phyloP scores from a whole-genome alignment of 1,284 basidiomycete genomes.

The Malassezia psittaci region DNA sequence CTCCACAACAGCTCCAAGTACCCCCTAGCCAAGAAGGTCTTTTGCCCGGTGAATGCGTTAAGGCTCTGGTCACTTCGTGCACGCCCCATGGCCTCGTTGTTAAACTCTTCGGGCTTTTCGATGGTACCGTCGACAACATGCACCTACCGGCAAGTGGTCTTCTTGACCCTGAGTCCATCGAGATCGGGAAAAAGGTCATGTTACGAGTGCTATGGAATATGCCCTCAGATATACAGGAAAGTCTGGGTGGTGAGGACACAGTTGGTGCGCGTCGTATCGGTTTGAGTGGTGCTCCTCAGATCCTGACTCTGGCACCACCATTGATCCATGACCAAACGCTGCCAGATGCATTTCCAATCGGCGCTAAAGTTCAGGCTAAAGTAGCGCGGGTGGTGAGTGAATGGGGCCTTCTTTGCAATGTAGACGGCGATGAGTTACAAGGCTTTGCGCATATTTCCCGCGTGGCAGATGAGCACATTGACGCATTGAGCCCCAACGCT shows the following conservation, averaged over 20 bases:
- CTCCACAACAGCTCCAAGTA: slow-evolving; percentile 21
- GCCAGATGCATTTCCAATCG: slow-evolving; percentile 34
- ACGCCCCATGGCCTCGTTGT: slow-evolving; percentile 71
- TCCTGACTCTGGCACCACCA: slow-evolving; percentile 27
- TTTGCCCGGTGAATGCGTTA: slow-evolving; percentile 76
- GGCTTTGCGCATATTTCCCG: slow-evolving; percentile 63
- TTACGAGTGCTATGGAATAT: slow-evolving; percentile 68
- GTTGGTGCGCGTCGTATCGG: slow-evolving; percentile 37
- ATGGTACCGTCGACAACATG: slow-evolving; percentile 75
- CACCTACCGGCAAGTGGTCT: slow-evolving; percentile 56
- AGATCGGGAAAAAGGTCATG: slow-evolving; percentile 54
- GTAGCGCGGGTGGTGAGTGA: slow-evolving; percentile 31
- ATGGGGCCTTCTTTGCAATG: slow-evolving; percentile 37
- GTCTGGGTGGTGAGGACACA: slow-evolving; percentile 14
- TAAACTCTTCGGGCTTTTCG: slow-evolving; percentile 84
- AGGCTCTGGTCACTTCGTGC: slow-evolving; percentile 71
- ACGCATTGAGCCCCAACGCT: slow-evolving; percentile 57
- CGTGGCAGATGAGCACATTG: slow-evolving; percentile 77
- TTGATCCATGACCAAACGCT: slow-evolving; percentile 20
- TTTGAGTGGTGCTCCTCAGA: slow-evolving; percentile 33
- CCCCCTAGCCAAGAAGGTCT: slow-evolving; percentile 60
- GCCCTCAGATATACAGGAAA: slow-evolving; percentile 14
- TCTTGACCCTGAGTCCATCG: slow-evolving; percentile 15
- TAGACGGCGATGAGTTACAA: slow-evolving; percentile 24
- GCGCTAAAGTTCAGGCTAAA: slow-evolving; percentile 25